Evolutionary conservation across 257 asterid species (phyloP).

Genomic region (Thymus mandschuricus): DNA sequence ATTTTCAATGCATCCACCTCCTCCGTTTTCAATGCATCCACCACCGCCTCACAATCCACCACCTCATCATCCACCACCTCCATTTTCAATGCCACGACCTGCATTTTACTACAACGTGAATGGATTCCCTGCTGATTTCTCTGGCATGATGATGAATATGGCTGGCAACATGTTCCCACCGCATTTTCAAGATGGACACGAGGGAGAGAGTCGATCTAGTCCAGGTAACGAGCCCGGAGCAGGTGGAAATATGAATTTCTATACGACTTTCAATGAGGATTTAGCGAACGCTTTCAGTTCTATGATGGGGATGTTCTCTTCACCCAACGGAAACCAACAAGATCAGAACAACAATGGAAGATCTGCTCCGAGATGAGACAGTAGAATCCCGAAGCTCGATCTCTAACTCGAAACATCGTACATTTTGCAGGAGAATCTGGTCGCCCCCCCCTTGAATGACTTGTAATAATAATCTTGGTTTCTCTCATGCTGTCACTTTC

Average conservation of each 20-base stretch:
- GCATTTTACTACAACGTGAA: slow-evolving; percentile 38
- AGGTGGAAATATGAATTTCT: slow-evolving; percentile 47
- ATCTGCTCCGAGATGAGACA: slow-evolving; percentile 44
- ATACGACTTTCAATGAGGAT: background rate
- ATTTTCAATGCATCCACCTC: too few relatives aligned
- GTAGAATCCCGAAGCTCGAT: slow-evolving; percentile 20
- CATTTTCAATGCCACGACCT: slow-evolving; percentile 34
- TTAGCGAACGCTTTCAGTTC: slow-evolving; percentile 51
- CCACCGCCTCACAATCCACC: too few relatives aligned
- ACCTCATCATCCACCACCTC: slow-evolving; percentile 36
- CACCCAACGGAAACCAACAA: slow-evolving; percentile 47
- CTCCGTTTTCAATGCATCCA: too few relatives aligned
- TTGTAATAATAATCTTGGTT: background rate
- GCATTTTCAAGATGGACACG: slow-evolving; percentile 40
- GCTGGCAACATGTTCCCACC: slow-evolving; percentile 43
- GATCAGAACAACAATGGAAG: slow-evolving; percentile 49
- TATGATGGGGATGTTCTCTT: slow-evolving; percentile 74
- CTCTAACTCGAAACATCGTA: slow-evolving; percentile 3
- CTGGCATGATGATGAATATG: slow-evolving; percentile 58
- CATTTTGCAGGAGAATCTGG: background rate
- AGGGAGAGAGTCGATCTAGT: slow-evolving; percentile 34
- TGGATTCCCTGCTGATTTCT: slow-evolving; percentile 49
- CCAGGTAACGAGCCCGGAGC: slow-evolving; percentile 42
- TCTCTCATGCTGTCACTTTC: background rate
- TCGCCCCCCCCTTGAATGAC: background rate